Percentiles rank a stretch among this genome's conserved stretches.
These are phyloP conservation scores for Drosera spatulata DNA, from an alignment of 179 eudicot genomes.

Conservation along the genomic window DNA sequence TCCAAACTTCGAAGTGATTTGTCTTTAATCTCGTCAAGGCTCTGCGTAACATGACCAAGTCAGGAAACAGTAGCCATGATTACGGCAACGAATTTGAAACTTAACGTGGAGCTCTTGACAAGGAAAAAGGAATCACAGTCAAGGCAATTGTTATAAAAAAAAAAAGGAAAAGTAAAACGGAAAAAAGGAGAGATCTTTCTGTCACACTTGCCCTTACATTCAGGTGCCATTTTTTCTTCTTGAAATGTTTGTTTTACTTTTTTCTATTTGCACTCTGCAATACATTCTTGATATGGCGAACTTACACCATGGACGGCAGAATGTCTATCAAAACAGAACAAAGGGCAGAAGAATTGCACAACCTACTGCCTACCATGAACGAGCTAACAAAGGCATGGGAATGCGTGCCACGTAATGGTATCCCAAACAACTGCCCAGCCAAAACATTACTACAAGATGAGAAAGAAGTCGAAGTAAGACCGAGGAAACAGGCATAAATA, in stretches of 20 bases:
- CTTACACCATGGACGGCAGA: not conserved
- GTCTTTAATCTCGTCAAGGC: conserved; percentile 82
- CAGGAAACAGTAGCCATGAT: conserved; percentile 1
- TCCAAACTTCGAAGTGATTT: conserved; percentile 65
- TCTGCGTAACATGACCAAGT: conserved; percentile 41
- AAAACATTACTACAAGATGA: conserved; percentile 68
- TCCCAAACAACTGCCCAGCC: conserved; percentile 96
- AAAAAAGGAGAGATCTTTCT: no score
- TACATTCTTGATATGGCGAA: not conserved
- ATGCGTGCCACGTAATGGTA: conserved; percentile 92
- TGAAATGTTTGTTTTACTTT: no score
- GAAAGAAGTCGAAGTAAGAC: conserved; percentile 1
- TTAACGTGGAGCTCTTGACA: not conserved
- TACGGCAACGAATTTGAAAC: no score
- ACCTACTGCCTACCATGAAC: conserved; percentile 58
- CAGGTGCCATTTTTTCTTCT: no score
- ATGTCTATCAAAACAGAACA: not conserved
- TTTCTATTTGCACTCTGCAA: no score
- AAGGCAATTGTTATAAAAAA: no score
- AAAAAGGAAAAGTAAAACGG: no score
- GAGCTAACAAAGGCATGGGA: conserved; percentile 99
- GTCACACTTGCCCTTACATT: no score
- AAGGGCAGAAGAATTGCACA: not conserved
- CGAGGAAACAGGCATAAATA: not conserved
- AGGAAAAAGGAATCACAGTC: not conserved